Percentiles rank a stretch among this genome's conserved stretches.
Evolutionary conservation across 2,329 filamentous ascomycete species (phyloP).

Genomic region (Fusarium humuli): DNA sequence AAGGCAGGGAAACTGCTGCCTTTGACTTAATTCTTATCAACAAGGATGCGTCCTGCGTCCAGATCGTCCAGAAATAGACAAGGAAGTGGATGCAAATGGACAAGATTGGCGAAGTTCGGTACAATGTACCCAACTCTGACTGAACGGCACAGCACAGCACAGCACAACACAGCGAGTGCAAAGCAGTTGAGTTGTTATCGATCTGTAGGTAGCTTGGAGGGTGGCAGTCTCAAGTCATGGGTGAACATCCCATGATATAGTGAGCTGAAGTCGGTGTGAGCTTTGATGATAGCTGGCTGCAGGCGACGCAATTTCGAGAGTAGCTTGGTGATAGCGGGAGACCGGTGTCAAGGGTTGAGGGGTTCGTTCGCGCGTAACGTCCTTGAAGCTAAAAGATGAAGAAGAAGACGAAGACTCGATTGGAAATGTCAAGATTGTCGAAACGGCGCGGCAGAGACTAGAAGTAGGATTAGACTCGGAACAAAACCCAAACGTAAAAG

Average conservation of each 20-base stretch:
- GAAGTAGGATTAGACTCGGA: constrained; percentile 31
- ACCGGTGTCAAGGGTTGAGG: constrained; percentile 39
- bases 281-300: constrained; percentile 34
- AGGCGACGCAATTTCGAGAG: constrained; percentile 39
- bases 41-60: constrained; percentile 21
- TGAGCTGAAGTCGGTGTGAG: constrained; percentile 41
- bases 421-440: constrained; percentile 10
- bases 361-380: constrained; percentile 25
- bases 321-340: constrained; percentile 43
- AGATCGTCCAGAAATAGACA: constrained; percentile 18
- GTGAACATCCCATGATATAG: constrained; percentile 45
- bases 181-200: constrained; percentile 26
- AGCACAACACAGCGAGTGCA: constrained; percentile 15
- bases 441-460: constrained; percentile 25
- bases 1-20: constrained; percentile 32
- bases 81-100: constrained; percentile 28
- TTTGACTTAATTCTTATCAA: constrained; percentile 36
- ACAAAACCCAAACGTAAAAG: neutral
- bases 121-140: constrained; percentile 10
- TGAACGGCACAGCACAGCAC: constrained; percentile 12
- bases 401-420: constrained; percentile 13
- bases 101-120: constrained; percentile 17
- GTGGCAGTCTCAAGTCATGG: constrained; percentile 41
- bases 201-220: constrained; percentile 16
- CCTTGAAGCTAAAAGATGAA: constrained; percentile 8